Evolutionary conservation across 257 asterid species (phyloP).

Genomic region (Solanum virginianum): DNA sequence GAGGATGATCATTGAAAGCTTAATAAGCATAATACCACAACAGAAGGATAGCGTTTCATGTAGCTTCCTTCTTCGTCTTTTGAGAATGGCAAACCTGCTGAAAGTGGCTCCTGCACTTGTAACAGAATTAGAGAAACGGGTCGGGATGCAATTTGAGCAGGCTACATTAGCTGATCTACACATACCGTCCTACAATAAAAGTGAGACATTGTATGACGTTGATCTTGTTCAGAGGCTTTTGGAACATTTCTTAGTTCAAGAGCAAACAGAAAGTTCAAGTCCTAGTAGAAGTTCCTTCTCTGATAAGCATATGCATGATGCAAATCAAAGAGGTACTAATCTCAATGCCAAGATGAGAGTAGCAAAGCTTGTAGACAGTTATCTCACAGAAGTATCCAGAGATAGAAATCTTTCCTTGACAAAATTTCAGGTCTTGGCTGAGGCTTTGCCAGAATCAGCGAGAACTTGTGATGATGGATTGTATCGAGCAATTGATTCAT

Average conservation of each 20-base stretch:
- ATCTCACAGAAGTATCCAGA: slow-evolving; percentile 83
- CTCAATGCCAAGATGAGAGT: slow-evolving; percentile 76
- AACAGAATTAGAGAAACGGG: slow-evolving; percentile 86
- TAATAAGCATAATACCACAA: slow-evolving; percentile 78
- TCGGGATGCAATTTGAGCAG: slow-evolving; percentile 92
- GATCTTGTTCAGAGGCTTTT: slow-evolving; percentile 84
- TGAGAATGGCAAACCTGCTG: slow-evolving; percentile 70
- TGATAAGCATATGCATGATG: slow-evolving; percentile 37
- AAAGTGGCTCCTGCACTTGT: slow-evolving; percentile 79
- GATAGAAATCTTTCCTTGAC: slow-evolving; percentile 63
- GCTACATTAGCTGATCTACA: slow-evolving; percentile 65
- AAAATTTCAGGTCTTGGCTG: slow-evolving; percentile 82
- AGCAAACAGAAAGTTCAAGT: slow-evolving; percentile 60
- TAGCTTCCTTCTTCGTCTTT: slow-evolving; percentile 65
- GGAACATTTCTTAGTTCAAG: slow-evolving; percentile 90
- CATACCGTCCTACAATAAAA: slow-evolving; percentile 54
- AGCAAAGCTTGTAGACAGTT: slow-evolving; percentile 86
- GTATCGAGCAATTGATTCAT: slow-evolving; percentile 86
- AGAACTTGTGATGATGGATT: slow-evolving; percentile 86
- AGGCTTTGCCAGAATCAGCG: slow-evolving; percentile 85
- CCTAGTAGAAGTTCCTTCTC: slow-evolving; percentile 52
- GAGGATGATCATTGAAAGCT: slow-evolving; percentile 75
- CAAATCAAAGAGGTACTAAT: slow-evolving; percentile 25
- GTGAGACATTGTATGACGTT: slow-evolving; percentile 60
- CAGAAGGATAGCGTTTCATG: slow-evolving; percentile 79